Conservation (phyloP, 2,329 filamentous ascomycete species). For the Paraphaeosphaeria minitans region DNA sequence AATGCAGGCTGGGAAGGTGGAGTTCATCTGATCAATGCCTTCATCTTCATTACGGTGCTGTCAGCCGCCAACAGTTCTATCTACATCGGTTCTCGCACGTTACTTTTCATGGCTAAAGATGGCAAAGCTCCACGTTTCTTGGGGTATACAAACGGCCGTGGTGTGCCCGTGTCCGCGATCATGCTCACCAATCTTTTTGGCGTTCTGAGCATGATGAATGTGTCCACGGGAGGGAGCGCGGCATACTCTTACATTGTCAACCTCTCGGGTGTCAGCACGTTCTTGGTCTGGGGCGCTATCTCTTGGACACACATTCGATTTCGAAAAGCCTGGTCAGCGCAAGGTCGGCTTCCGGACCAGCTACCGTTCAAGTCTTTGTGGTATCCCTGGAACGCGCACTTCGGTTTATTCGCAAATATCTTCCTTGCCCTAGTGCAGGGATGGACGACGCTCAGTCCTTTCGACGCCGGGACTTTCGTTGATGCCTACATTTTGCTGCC, state of each 20-base stretch:
- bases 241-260: conserved; percentile 75
- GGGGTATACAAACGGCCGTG: conserved; percentile 68
- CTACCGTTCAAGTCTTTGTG: conserved; percentile 55
- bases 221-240: conserved; percentile 67
- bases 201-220: conserved; percentile 75
- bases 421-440: conserved; percentile 61
- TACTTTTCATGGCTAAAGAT: conserved; percentile 70
- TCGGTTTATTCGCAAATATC: conserved; percentile 54
- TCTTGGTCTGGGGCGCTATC: conserved; percentile 74
- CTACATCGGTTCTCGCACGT: conserved; percentile 75
- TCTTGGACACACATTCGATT: conserved; percentile 75
- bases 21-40: conserved; percentile 75
- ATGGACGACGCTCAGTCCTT: conserved; percentile 59
- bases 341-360: conserved; percentile 43
- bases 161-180: conserved; percentile 65
- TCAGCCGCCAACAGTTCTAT: conserved; percentile 68
- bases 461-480: conserved; percentile 57
- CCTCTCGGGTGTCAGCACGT: conserved; percentile 71
- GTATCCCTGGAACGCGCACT: conserved; percentile 59
- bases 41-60: conserved; percentile 68
- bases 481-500: conserved; percentile 60
- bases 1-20: conserved; percentile 75
- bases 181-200: conserved; percentile 73
- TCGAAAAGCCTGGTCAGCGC: conserved; percentile 62
- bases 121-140: conserved; percentile 73